Evolutionary conservation across 2,329 filamentous ascomycete genomes (phyloP).

Genomic region (Esteya vermicola): DNA sequence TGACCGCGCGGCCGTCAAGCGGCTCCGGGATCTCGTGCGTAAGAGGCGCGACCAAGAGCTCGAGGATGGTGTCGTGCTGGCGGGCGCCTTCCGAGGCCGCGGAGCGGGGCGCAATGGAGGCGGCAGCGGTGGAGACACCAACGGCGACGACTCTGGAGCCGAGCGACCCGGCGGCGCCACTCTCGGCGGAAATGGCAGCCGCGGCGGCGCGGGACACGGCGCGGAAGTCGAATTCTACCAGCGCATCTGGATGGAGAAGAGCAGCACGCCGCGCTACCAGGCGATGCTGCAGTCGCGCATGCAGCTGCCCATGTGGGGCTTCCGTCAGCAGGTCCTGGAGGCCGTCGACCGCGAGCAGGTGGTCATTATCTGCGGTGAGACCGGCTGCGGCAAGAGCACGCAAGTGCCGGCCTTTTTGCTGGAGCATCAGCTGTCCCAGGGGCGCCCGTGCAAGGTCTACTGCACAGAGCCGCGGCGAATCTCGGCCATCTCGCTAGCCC

Average conservation of each 20-base stretch:
- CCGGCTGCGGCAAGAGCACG: slow-evolving; percentile 92
- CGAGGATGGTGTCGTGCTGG: slow-evolving; percentile 61
- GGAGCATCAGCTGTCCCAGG: slow-evolving; percentile 72
- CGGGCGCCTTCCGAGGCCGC: slow-evolving; percentile 59
- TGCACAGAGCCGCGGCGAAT: slow-evolving; percentile 93
- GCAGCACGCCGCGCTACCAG: slow-evolving; percentile 48
- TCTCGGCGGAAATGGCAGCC: too few relatives aligned
- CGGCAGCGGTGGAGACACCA: slow-evolving; percentile 34
- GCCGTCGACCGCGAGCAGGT: slow-evolving; percentile 70
- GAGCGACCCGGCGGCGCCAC: too few relatives aligned
- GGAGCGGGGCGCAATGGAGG: slow-evolving; percentile 28
- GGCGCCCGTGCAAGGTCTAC: slow-evolving; percentile 78
- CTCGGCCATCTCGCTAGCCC: slow-evolving; percentile 85
- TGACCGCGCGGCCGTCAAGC: slow-evolving; percentile 55
- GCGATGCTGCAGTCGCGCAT: slow-evolving; percentile 65
- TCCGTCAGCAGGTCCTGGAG: slow-evolving; percentile 61
- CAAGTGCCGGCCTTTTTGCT: slow-evolving; percentile 91
- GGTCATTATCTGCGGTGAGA: slow-evolving; percentile 91
- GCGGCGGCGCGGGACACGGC: slow-evolving; percentile 21
- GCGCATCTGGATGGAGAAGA: slow-evolving; percentile 46
- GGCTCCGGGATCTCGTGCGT: slow-evolving; percentile 56
- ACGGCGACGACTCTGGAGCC: too few relatives aligned
- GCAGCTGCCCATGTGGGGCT: slow-evolving; percentile 81
- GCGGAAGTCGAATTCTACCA: slow-evolving; percentile 37
- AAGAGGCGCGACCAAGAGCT: slow-evolving; percentile 54